Conservation (phyloP, 495 filamentous ascomycete species). For the Mycothermus thermophilus region DNA sequence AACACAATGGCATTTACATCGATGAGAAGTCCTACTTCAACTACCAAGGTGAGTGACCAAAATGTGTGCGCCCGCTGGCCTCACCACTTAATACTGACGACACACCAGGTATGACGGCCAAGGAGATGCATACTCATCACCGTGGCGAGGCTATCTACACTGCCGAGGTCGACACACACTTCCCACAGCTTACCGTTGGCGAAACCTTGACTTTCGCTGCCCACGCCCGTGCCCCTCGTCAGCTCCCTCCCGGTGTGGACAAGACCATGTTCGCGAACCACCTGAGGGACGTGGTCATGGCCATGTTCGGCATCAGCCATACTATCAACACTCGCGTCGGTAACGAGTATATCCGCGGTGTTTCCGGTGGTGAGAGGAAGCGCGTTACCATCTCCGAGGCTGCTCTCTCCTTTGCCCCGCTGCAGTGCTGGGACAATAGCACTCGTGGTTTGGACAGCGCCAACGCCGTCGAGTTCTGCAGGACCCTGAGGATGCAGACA, state of each 20-base stretch:
- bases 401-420: slow-evolving; percentile 46
- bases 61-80: neutral
- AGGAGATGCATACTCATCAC: slow-evolving; percentile 53
- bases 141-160: slow-evolving; percentile 73
- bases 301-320: slow-evolving; percentile 62
- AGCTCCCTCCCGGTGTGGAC: slow-evolving; percentile 45
- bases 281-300: slow-evolving; percentile 64
- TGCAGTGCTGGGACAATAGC: slow-evolving; percentile 80
- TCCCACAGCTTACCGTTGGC: slow-evolving; percentile 67
- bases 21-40: slow-evolving; percentile 54
- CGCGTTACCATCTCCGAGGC: slow-evolving; percentile 70
- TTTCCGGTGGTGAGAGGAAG: slow-evolving; percentile 73
- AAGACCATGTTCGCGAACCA: slow-evolving; percentile 47
- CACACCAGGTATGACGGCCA: slow-evolving; percentile 38
- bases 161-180: slow-evolving; percentile 68
- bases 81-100: too few species aligned
- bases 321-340: slow-evolving; percentile 67
- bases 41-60: slow-evolving; percentile 47
- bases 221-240: slow-evolving; percentile 47
- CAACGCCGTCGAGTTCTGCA: slow-evolving; percentile 69
- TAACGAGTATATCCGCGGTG: slow-evolving; percentile 66
- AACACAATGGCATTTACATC: slow-evolving; percentile 58
- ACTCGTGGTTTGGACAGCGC: slow-evolving; percentile 70
- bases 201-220: slow-evolving; percentile 73
- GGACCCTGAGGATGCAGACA: slow-evolving; percentile 50